Conservation (phyloP, 495 filamentous ascomycete genomes). For the Trichoderma asperelloides region DNA sequence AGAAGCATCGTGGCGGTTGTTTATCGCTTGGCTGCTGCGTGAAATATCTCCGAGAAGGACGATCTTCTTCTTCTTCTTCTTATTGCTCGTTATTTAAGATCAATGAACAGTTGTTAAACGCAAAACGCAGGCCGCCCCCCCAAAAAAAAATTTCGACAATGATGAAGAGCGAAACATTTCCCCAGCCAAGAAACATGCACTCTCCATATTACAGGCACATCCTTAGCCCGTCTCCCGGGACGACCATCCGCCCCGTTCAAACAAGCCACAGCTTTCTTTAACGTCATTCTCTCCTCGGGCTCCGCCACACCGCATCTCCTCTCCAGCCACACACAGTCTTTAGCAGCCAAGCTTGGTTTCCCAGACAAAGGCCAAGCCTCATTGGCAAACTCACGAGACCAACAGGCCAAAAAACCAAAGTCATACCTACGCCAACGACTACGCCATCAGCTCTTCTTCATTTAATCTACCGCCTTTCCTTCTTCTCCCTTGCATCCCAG, state of each 20-base stretch:
- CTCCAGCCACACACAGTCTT: background rate
- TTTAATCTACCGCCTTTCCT: background rate
- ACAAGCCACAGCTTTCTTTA: background rate
- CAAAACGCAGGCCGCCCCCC: too few species aligned
- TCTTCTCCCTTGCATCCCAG: background rate
- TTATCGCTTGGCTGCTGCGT: background rate
- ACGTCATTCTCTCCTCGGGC: too few species aligned
- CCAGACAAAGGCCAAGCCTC: background rate
- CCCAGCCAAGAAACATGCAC: too few species aligned
- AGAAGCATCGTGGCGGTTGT: slow-evolving; percentile 66
- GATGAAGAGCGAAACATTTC: too few species aligned
- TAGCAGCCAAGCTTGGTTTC: background rate
- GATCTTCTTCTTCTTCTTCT: too few species aligned
- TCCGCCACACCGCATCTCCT: background rate
- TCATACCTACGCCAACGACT: background rate
- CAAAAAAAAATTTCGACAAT: too few species aligned
- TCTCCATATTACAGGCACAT: too few species aligned
- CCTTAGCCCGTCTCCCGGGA: background rate
- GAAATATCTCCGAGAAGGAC: background rate
- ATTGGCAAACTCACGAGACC: slow-evolving; percentile 3
- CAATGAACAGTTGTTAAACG: too few species aligned
- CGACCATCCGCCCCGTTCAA: background rate
- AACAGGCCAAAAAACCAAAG: background rate
- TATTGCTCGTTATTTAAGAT: too few species aligned
- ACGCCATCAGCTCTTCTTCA: background rate